Conservation (phyloP, 805 yeast species). For the Metschnikowia amazonensis region DNA sequence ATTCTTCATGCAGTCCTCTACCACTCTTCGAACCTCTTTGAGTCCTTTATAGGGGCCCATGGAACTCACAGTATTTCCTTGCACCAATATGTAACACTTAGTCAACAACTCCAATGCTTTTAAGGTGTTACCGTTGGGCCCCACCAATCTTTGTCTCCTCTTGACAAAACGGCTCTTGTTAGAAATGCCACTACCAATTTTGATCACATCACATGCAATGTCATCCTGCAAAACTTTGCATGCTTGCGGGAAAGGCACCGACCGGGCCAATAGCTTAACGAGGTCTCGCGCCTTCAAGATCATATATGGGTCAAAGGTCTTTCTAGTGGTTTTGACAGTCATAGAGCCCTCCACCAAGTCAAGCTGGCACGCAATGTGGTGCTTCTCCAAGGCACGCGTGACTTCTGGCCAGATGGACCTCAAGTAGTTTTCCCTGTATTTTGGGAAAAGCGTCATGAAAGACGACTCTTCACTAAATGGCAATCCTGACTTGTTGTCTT, state of each 20-base stretch:
- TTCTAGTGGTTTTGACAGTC: conserved; percentile 94
- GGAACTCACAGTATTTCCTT: conserved; percentile 93
- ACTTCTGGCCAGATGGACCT: conserved; percentile 93
- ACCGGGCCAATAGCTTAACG: conserved; percentile 87
- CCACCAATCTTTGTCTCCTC: conserved; percentile 93
- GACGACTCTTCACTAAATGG: conserved; percentile 96
- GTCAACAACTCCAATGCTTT: conserved; percentile 93
- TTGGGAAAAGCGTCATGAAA: conserved; percentile 92
- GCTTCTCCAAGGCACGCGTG: conserved; percentile 68
- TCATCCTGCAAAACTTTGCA: conserved; percentile 88
- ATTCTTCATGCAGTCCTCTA: conserved; percentile 96
- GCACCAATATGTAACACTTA: conserved; percentile 93
- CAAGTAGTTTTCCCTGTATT: conserved; percentile 88
- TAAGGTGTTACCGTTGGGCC: conserved; percentile 94
- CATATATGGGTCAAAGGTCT: conserved; percentile 91
- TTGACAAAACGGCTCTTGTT: conserved; percentile 93
- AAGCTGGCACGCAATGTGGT: conserved; percentile 76
- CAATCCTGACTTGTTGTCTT: conserved; percentile 79
- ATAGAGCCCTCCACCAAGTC: conserved; percentile 95
- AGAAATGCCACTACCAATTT: conserved; percentile 83
- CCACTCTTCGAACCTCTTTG: conserved; percentile 87
- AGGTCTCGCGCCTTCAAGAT: conserved; percentile 92
- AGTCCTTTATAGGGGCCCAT: conserved; percentile 96
- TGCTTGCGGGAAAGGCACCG: conserved; percentile 97
- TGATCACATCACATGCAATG: conserved; percentile 91